Evolutionary conservation across 177 flowering plant genomes (phyloP).

Genomic region (Vitis hybrid): DNA sequence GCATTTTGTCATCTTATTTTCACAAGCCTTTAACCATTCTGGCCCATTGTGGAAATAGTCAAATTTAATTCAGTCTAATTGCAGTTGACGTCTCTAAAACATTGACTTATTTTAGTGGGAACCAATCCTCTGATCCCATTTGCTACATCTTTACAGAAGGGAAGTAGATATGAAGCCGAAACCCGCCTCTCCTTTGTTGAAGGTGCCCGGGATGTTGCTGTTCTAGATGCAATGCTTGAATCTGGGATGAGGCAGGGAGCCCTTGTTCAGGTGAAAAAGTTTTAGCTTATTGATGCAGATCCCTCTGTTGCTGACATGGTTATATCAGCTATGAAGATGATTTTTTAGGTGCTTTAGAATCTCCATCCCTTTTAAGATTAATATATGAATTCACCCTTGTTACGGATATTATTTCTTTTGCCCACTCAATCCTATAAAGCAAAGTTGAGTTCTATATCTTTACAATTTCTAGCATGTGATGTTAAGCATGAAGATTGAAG

Average conservation of each 20-base stretch:
- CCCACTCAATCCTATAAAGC: no score
- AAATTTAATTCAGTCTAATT: no score
- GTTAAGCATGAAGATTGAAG: no score
- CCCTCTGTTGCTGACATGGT: background rate
- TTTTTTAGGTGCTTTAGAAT: background rate
- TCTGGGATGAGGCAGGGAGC: conserved; percentile 78
- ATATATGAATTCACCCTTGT: no score
- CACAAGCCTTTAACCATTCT: background rate
- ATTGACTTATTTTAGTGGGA: background rate
- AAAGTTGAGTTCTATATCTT: no score
- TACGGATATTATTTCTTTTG: no score
- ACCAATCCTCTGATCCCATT: background rate
- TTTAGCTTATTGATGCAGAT: conserved; percentile 19
- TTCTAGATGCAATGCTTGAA: conserved; percentile 92
- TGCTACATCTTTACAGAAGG: conserved; percentile 45
- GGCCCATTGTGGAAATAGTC: background rate
- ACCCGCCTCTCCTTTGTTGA: conserved; percentile 70
- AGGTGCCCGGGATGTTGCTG: conserved; percentile 88
- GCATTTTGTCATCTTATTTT: background rate
- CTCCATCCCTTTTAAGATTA: background rate
- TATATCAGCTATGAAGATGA: background rate
- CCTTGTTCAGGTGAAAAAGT: conserved; percentile 52
- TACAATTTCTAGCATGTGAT: no score
- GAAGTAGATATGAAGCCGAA: conserved; percentile 47
- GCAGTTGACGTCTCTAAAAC: no score